Conservation (phyloP, 2,329 filamentous ascomycete species). For the Fonsecaea pugnacius region DNA sequence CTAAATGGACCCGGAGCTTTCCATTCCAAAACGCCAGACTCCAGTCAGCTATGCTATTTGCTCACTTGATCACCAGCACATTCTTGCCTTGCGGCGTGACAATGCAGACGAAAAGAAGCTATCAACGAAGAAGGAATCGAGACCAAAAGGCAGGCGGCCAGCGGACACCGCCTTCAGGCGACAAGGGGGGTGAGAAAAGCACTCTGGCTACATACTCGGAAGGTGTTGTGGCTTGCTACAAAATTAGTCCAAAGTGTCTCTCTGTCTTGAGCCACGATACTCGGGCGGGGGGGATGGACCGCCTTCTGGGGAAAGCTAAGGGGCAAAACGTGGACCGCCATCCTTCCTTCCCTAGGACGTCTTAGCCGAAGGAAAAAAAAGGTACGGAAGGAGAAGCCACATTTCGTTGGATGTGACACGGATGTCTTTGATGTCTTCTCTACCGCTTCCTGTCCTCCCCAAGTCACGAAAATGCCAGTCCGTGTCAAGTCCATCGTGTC, state of each 20-base stretch:
- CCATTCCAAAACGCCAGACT: slow-evolving; percentile 6
- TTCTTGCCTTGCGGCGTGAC: slow-evolving; percentile 23
- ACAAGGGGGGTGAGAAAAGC: background rate
- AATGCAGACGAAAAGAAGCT: slow-evolving; percentile 20
- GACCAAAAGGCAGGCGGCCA: background rate
- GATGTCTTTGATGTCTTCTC: slow-evolving; percentile 8
- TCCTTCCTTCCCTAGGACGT: background rate
- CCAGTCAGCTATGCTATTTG: slow-evolving; percentile 27
- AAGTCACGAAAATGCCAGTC: slow-evolving; percentile 9
- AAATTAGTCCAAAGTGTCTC: background rate
- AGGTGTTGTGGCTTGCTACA: background rate
- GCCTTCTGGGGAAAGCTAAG: slow-evolving; percentile 14
- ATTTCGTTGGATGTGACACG: slow-evolving; percentile 6
- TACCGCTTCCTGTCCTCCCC: slow-evolving; percentile 3
- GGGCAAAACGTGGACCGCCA: slow-evolving; percentile 4
- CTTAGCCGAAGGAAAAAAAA: background rate
- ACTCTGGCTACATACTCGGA: background rate
- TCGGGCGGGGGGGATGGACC: background rate
- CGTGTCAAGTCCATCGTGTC: slow-evolving; percentile 13
- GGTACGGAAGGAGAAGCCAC: background rate
- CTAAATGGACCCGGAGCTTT: slow-evolving; percentile 21
- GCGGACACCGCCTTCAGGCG: background rate
- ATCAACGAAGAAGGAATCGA: slow-evolving; percentile 1
- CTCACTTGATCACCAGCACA: slow-evolving; percentile 22
- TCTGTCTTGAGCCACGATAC: slow-evolving; percentile 6